Evolutionary conservation across 2,329 filamentous ascomycete species (phyloP).

Genomic region (Xylariaceae sp.): DNA sequence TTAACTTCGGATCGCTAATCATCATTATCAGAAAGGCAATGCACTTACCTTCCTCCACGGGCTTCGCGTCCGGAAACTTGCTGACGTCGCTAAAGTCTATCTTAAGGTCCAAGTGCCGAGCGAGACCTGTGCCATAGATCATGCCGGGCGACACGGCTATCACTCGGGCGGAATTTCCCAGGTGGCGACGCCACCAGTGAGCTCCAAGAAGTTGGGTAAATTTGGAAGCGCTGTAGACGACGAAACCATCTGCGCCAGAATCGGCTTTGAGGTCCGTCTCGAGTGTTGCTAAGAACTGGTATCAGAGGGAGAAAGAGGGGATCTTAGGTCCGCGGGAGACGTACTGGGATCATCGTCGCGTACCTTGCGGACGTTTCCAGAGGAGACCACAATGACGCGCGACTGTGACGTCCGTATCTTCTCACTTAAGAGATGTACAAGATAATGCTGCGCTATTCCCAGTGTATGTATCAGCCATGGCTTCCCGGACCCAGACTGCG

Average conservation of each 20-base stretch:
- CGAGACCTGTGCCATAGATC: slow-evolving; percentile 38
- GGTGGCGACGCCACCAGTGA: slow-evolving; percentile 49
- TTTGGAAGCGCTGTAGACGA: slow-evolving; percentile 37
- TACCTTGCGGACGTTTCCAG: slow-evolving; percentile 37
- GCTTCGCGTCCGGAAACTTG: slow-evolving; percentile 38
- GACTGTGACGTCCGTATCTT: slow-evolving; percentile 39
- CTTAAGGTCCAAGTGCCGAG: slow-evolving; percentile 22
- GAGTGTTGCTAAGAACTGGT: too few species aligned
- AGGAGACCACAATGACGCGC: slow-evolving; percentile 44
- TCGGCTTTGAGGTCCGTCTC: too few species aligned
- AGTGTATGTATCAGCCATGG: too few species aligned
- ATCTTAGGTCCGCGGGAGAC: too few species aligned
- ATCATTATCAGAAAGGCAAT: too few species aligned
- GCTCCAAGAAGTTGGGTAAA: slow-evolving; percentile 43
- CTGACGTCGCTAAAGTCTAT: too few species aligned
- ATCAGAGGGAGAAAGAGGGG: too few species aligned
- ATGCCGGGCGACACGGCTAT: slow-evolving; percentile 48
- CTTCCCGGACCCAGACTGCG: too few species aligned
- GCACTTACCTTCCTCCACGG: slow-evolving; percentile 35
- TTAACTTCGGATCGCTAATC: not conserved
- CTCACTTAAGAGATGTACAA: slow-evolving; percentile 39
- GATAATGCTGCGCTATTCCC: slow-evolving; percentile 46
- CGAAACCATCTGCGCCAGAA: too few species aligned
- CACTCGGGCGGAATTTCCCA: slow-evolving; percentile 34
- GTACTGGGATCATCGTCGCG: slow-evolving; percentile 30